Conservation (phyloP, 192 early-diverging fungal genomes). For the Rhizoclosmatium sp. region DNA sequence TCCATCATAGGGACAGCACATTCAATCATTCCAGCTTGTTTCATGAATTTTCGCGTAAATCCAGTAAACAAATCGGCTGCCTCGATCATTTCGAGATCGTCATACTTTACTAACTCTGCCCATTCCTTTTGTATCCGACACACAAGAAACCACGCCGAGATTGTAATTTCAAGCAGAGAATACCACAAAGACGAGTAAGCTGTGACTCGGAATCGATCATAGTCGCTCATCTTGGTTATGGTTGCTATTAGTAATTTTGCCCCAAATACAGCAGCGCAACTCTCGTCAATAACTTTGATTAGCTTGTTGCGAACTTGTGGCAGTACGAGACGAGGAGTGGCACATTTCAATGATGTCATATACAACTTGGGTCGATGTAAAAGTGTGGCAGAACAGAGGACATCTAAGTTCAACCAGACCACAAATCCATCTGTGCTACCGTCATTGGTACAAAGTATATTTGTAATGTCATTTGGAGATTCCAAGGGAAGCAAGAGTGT, state of each 20-base stretch:
- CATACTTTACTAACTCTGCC: not conserved
- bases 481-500: not conserved
- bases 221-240: too few species aligned
- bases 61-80: too few species aligned
- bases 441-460: not conserved
- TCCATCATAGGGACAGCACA: not conserved
- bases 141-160: not conserved
- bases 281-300: too few species aligned
- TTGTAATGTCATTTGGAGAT: not conserved
- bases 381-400: not conserved
- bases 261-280: too few species aligned
- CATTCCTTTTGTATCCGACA: not conserved
- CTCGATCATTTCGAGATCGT: too few species aligned
- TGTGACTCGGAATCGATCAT: too few species aligned
- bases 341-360: not conserved
- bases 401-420: not conserved
- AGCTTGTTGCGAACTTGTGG: not conserved
- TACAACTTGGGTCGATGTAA: slow-evolving; percentile 10
- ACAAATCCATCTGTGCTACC: not conserved
- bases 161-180: not conserved
- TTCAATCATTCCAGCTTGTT: not conserved
- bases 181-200: not conserved
- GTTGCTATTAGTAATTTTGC: too few species aligned
- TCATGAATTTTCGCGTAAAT: too few species aligned
- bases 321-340: not conserved